Evolutionary conservation across 75 land plant genomes (phyloP).

Genomic region (Picea sitchensis): DNA sequence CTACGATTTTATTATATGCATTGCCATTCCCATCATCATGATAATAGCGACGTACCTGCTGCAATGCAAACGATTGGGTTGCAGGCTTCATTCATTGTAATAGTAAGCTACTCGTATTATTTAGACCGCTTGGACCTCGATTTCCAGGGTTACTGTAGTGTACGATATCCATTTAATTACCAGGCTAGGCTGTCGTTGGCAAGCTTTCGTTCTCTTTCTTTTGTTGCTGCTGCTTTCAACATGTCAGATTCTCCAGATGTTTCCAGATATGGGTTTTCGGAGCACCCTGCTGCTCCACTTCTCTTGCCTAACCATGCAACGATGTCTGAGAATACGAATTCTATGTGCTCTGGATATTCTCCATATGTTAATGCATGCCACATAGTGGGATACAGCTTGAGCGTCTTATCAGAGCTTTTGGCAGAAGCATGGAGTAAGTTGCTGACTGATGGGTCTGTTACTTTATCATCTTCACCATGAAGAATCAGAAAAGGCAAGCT

Average conservation of each 20-base stretch:
- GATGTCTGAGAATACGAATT: constrained; percentile 72
- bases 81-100: too few relatives aligned
- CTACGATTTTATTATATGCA: too few relatives aligned
- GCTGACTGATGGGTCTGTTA: constrained; percentile 83
- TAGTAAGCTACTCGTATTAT: too few relatives aligned
- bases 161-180: too few relatives aligned
- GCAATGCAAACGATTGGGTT: too few relatives aligned
- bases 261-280: neutral
- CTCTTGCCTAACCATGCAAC: constrained; percentile 69
- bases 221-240: too few relatives aligned
- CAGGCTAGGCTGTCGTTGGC: neutral
- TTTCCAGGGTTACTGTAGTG: too few relatives aligned
- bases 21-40: too few relatives aligned
- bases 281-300: constrained; percentile 12
- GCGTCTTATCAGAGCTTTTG: constrained; percentile 69
- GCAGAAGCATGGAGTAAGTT: constrained; percentile 49
- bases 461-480: constrained; percentile 81
- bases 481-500: constrained; percentile 67
- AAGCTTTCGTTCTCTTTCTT: neutral
- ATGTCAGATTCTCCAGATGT: too few relatives aligned
- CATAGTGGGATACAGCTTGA: constrained; percentile 85
- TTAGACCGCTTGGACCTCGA: too few relatives aligned
- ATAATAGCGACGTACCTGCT: too few relatives aligned
- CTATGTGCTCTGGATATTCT: constrained; percentile 63
- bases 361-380: constrained; percentile 88